These are phyloP conservation scores for Poterioochromonas sp. DNA, from an alignment of 352 stramenopile species.

Conservation along the genomic window DNA sequence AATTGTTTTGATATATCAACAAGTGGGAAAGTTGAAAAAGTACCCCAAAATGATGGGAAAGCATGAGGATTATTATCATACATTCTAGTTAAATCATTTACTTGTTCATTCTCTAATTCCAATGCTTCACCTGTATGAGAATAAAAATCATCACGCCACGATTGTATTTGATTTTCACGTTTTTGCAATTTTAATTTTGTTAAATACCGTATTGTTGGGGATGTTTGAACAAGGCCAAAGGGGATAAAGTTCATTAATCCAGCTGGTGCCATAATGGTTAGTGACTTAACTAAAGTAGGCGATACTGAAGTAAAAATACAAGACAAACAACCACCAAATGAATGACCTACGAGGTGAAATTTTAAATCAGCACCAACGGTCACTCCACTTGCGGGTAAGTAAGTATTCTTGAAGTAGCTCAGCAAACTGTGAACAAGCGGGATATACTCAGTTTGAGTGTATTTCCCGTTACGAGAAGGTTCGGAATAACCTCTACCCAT, in stretches of 20 bases:
- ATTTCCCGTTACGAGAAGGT: not conserved
- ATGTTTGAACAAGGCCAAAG: not conserved
- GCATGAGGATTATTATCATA: not conserved
- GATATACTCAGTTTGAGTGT: not conserved
- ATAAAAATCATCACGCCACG: not conserved
- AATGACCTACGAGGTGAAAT: not conserved
- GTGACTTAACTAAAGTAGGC: not conserved
- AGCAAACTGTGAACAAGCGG: not conserved
- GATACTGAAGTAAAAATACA: not conserved
- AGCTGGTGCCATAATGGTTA: not conserved
- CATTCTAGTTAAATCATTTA: not conserved
- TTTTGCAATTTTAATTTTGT: not conserved
- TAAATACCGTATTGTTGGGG: not conserved
- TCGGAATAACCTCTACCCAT: not conserved
- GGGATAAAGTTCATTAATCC: not conserved
- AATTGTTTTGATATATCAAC: too few species aligned
- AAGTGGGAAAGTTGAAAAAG: too few species aligned
- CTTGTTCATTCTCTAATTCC: not conserved
- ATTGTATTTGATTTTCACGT: not conserved
- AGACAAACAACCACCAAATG: not conserved
- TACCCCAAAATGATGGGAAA: too few species aligned
- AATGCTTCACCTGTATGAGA: not conserved
- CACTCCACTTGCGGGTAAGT: too few species aligned
- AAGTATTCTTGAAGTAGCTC: not conserved
- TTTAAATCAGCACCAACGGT: too few species aligned